Percentiles rank a stretch among this genome's conserved stretches.
These are phyloP conservation scores for Leucocoprinus leucothites DNA, from an alignment of 768 basidiomycete genomes.

Conservation along the genomic window DNA sequence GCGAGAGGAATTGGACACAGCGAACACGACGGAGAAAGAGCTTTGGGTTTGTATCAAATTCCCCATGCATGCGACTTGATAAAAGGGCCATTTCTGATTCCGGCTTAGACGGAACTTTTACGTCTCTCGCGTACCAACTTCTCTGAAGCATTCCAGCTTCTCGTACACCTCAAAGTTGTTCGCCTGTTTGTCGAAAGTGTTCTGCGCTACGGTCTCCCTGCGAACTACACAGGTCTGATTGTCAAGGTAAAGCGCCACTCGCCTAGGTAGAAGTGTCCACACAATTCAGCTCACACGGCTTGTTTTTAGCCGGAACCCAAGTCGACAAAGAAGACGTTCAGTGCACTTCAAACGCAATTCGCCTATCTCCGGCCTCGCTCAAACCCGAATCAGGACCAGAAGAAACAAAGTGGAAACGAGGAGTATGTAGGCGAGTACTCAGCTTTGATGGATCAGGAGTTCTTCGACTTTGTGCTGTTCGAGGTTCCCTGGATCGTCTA, in stretches of 20 bases:
- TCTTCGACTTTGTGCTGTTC: constrained; percentile 91
- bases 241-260: constrained; percentile 55
- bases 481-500: constrained; percentile 89
- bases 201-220: constrained; percentile 91
- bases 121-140: constrained; percentile 92
- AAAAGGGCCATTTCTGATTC: not conserved
- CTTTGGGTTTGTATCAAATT: constrained; percentile 71
- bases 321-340: constrained; percentile 73
- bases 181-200: constrained; percentile 94
- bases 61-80: not conserved
- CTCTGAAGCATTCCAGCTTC: constrained; percentile 91
- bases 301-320: constrained; percentile 78
- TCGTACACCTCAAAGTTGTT: constrained; percentile 90
- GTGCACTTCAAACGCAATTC: constrained; percentile 72
- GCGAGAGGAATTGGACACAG: constrained; percentile 72
- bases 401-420: constrained; percentile 42
- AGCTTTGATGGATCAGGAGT: constrained; percentile 90
- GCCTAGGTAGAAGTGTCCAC: not conserved
- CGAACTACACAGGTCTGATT: constrained; percentile 79
- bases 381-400: constrained; percentile 44
- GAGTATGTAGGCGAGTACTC: constrained; percentile 92
- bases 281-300: constrained; percentile 1
- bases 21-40: constrained; percentile 88
- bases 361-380: constrained; percentile 75
- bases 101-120: constrained; percentile 81